Evolutionary conservation across 768 basidiomycete species (phyloP).

Genomic region (Auriscalpium orientale): DNA sequence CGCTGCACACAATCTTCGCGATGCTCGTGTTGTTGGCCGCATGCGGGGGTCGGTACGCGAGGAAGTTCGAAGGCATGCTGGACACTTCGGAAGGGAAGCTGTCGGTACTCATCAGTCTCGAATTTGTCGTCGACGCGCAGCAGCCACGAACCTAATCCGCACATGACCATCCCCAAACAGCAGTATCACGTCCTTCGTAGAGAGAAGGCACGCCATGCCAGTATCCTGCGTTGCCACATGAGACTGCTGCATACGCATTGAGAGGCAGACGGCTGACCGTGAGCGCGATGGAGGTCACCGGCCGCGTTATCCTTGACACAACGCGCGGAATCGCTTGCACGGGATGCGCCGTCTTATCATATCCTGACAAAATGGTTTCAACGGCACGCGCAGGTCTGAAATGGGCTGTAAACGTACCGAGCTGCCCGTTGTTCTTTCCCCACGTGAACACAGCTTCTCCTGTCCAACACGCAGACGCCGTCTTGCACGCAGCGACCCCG

Average conservation of each 20-base stretch:
- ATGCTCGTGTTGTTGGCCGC: constrained; percentile 64
- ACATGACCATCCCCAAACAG: constrained; percentile 70
- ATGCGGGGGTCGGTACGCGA: constrained; percentile 77
- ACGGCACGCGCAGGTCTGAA: background rate
- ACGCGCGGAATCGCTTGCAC: constrained; percentile 72
- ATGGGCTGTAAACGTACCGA: constrained; percentile 42
- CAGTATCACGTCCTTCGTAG: constrained; percentile 76
- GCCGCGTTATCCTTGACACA: constrained; percentile 67
- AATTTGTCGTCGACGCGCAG: background rate
- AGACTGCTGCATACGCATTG: background rate
- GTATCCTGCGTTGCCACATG: constrained; percentile 46
- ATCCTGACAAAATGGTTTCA: constrained; percentile 40
- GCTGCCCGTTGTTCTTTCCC: constrained; percentile 91
- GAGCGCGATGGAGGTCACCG: constrained; percentile 66
- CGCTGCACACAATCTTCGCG: constrained; percentile 71
- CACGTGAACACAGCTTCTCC: constrained; percentile 66
- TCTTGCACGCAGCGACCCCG: constrained; percentile 83
- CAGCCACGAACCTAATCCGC: constrained; percentile 57
- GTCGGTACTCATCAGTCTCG: constrained; percentile 25
- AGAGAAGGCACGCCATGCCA: constrained; percentile 74
- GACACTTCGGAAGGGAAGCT: constrained; percentile 57
- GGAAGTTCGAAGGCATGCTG: constrained; percentile 4
- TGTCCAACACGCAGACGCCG: constrained; percentile 88
- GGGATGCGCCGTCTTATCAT: constrained; percentile 66
- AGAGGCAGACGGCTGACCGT: constrained; percentile 41